Conservation (phyloP, 169 alveolate genomes). For the Plasmodium knowlesi region DNA sequence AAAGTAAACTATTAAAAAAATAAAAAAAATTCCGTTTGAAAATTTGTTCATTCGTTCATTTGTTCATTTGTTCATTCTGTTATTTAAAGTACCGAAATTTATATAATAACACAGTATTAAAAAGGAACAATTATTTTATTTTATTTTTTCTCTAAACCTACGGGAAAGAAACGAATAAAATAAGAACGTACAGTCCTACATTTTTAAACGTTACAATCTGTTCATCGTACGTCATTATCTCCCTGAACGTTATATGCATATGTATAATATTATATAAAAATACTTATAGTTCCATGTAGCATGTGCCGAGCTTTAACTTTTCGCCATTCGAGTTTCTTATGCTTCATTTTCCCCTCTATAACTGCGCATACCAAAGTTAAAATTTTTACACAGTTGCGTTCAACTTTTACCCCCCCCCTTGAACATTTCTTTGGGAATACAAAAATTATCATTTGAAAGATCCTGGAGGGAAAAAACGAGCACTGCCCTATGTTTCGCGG, state of each 20-base stretch:
- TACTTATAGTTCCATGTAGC: neutral
- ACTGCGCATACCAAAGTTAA: neutral
- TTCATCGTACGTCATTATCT: neutral
- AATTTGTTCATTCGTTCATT: neutral
- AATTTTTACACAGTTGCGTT: neutral
- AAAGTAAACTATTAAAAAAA: neutral
- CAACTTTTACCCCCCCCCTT: neutral
- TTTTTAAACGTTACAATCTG: neutral
- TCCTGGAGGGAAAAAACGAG: neutral
- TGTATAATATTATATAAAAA: neutral
- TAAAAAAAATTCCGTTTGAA: neutral
- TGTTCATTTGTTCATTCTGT: neutral
- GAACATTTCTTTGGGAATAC: neutral
- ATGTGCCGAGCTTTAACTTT: neutral
- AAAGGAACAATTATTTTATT: neutral
- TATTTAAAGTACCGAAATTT: neutral
- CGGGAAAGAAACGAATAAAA: neutral
- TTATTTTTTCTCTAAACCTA: neutral
- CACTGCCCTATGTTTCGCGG: neutral
- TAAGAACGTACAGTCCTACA: neutral
- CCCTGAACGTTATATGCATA: neutral
- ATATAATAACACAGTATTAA: neutral
- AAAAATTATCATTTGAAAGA: neutral
- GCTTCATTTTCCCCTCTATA: neutral
- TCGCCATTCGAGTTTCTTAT: neutral